Conservation (phyloP, 768 basidiomycete species). For the Filobasidium wieringae region DNA sequence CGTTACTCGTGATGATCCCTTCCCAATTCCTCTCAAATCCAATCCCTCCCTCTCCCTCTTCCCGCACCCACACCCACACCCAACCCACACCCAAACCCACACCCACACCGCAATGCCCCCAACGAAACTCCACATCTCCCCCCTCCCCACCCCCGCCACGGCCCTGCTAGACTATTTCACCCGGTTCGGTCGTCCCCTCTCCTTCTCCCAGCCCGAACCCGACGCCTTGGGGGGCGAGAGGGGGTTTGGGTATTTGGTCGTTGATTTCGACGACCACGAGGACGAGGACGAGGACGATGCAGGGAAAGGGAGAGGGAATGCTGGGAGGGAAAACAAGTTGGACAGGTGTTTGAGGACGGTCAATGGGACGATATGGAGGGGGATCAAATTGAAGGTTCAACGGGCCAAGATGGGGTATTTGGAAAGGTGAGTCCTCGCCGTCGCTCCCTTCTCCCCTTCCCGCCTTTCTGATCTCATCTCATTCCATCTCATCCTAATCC, state of each 20-base stretch:
- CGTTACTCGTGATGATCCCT: too few species aligned
- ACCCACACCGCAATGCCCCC: not conserved
- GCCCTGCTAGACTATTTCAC: slow-evolving; percentile 31
- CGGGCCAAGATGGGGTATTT: slow-evolving; percentile 27
- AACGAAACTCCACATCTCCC: not conserved
- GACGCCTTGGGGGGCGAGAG: slow-evolving; percentile 20
- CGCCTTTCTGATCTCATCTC: not conserved
- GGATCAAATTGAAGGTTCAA: slow-evolving; percentile 29
- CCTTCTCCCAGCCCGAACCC: slow-evolving; percentile 10
- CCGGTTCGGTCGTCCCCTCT: slow-evolving; percentile 15
- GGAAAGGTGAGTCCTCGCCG: slow-evolving; percentile 9
- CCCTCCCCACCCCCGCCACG: slow-evolving; percentile 8
- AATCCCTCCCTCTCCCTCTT: not conserved
- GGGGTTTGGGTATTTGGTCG: slow-evolving; percentile 4
- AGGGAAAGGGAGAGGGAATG: not conserved
- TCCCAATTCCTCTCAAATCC: not conserved
- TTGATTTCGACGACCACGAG: not conserved
- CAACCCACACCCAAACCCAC: not conserved
- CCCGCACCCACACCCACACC: not conserved
- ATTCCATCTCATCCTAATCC: not conserved
- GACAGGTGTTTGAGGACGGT: too few species aligned
- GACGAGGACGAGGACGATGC: not conserved
- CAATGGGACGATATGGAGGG: too few species aligned
- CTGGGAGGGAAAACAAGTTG: slow-evolving; percentile 12
- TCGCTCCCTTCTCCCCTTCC: too few species aligned